These are phyloP conservation scores for Ceriops zippeliana DNA, from an alignment of 345 rosid genomes.

Conservation along the genomic window DNA sequence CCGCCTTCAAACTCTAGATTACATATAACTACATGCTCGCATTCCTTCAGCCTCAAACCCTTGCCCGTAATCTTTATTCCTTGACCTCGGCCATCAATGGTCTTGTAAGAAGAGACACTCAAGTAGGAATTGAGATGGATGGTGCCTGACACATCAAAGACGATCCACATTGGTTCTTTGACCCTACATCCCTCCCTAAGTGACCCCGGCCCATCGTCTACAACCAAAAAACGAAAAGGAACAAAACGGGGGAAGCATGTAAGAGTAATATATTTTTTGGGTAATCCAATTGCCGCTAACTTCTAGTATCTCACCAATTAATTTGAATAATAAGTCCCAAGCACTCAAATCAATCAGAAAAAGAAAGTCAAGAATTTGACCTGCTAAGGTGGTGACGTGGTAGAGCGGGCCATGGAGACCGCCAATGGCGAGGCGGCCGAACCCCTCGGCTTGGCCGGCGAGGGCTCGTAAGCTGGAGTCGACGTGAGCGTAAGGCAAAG, in stretches of 20 bases:
- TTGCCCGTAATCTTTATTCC: conserved; percentile 77
- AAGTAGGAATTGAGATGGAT: conserved; percentile 60
- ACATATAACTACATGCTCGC: conserved; percentile 80
- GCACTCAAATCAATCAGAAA: no score
- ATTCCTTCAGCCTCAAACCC: conserved; percentile 83
- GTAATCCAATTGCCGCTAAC: no score
- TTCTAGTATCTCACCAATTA: no score
- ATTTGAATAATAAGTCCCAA: no score
- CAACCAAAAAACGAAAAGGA: conserved; percentile 10
- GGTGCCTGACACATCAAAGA: conserved; percentile 74
- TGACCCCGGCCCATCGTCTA: conserved; percentile 93
- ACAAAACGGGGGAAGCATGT: not conserved
- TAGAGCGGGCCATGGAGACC: conserved; percentile 71
- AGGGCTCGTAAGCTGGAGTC: conserved; percentile 74
- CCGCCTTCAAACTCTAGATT: conserved; percentile 90
- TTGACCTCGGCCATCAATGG: conserved; percentile 92
- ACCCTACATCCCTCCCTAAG: conserved; percentile 68
- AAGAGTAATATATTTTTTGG: no score
- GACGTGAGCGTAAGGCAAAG: conserved; percentile 57
- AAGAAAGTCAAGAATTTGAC: conserved; percentile 22
- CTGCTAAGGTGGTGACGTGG: conserved; percentile 65
- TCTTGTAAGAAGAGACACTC: conserved; percentile 78
- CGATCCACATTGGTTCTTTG: conserved; percentile 88
- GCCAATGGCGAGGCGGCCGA: conserved; percentile 76
- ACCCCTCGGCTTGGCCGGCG: conserved; percentile 85